phyloP scores from a whole-genome alignment of 768 basidiomycete genomes.

The Mycena indigotica region DNA sequence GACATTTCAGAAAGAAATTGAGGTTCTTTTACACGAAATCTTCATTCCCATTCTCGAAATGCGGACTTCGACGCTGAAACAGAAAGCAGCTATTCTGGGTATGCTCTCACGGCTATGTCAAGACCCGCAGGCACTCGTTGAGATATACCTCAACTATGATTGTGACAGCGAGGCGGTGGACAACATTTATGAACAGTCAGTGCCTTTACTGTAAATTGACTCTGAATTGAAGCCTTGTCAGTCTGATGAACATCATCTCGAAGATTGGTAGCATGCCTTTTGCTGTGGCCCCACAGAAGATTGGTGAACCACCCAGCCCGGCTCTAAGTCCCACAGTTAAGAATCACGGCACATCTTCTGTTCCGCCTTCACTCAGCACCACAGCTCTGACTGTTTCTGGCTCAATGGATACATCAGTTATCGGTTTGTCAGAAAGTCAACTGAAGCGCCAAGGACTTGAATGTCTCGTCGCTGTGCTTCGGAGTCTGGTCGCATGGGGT shows the following conservation, averaged over 20 bases:
- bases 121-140: conserved; percentile 96
- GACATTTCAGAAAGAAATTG: conserved; percentile 88
- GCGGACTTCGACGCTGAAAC: conserved; percentile 92
- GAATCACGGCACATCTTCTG: conserved; percentile 38
- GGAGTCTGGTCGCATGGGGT: conserved; percentile 92
- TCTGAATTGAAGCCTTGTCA: conserved; percentile 30
- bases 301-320: conserved; percentile 62
- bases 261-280: conserved; percentile 75
- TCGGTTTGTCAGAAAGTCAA: conserved; percentile 80
- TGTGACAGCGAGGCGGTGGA: conserved; percentile 93
- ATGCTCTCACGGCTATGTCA: conserved; percentile 89
- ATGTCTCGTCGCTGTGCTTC: conserved; percentile 84
- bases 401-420: conserved; percentile 63
- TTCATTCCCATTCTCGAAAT: conserved; percentile 98
- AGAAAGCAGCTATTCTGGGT: conserved; percentile 89
- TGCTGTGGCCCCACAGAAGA: conserved; percentile 49
- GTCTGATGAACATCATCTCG: conserved; percentile 93
- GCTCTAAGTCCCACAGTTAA: conserved; percentile 56
- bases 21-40: conserved; percentile 97
- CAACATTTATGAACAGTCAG: conserved; percentile 96
- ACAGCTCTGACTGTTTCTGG: conserved; percentile 66
- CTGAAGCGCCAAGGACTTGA: conserved; percentile 92
- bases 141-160: conserved; percentile 98
- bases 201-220: conserved; percentile 8
- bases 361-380: conserved; percentile 62